A percentile compares a stretch with the other conserved stretches of the same genome.
Evolutionary conservation across 2,329 filamentous ascomycete genomes (phyloP).

Genomic region (Beauveria varroae): DNA sequence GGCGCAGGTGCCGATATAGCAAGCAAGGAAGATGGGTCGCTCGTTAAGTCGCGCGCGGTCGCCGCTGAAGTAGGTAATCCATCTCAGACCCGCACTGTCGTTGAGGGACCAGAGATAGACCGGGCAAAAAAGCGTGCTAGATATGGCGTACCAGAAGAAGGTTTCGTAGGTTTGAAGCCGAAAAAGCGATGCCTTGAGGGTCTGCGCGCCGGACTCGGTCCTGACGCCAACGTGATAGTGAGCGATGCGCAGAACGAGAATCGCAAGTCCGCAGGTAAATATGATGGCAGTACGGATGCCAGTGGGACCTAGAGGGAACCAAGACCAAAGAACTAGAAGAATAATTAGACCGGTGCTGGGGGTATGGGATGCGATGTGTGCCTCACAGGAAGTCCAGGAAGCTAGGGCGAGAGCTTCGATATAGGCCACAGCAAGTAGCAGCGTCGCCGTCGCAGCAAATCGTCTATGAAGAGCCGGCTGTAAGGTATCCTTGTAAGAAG

Average conservation of each 20-base stretch:
- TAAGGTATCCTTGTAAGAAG: constrained; percentile 78
- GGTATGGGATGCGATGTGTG: not conserved
- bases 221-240: constrained; percentile 70
- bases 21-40: constrained; percentile 71
- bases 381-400: constrained; percentile 60
- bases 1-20: constrained; percentile 61
- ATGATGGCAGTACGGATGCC: constrained; percentile 69
- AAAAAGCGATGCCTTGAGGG: constrained; percentile 50
- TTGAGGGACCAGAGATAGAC: constrained; percentile 69
- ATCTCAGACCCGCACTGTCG: constrained; percentile 54
- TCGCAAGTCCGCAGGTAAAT: constrained; percentile 65
- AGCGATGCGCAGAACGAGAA: constrained; percentile 80
- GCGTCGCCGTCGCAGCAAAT: constrained; percentile 69
- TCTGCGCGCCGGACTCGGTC: constrained; percentile 59
- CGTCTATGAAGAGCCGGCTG: constrained; percentile 81
- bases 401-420: constrained; percentile 62
- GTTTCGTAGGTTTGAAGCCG: constrained; percentile 60
- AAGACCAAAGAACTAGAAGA: constrained; percentile 68
- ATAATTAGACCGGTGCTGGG: constrained; percentile 9
- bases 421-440: constrained; percentile 67
- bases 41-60: constrained; percentile 79
- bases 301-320: constrained; percentile 72
- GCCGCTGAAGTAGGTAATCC: constrained; percentile 63
- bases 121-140: constrained; percentile 72
- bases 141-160: constrained; percentile 66